phyloP scores from a whole-genome alignment of 1,139 yeast species.

The Saccharomyces hybrid region DNA sequence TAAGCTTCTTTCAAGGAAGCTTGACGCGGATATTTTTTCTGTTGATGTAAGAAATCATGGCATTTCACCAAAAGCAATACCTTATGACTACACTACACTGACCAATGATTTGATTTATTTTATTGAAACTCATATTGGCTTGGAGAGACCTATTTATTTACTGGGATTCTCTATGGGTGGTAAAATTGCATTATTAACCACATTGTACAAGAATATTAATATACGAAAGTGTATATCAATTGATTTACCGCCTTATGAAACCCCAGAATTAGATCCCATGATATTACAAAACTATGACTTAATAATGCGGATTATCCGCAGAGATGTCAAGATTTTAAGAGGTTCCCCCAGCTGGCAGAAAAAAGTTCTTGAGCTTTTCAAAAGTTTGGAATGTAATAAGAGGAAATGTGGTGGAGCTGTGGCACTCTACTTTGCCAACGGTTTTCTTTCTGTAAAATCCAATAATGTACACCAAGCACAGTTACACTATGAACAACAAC shows the following conservation, averaged over 20 bases:
- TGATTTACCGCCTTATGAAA: slow-evolving; percentile 29
- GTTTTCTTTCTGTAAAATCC: slow-evolving; percentile 17
- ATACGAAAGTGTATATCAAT: slow-evolving; percentile 23
- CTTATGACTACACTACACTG: slow-evolving; percentile 39
- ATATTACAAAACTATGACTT: slow-evolving; percentile 15
- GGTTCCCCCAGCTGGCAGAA: slow-evolving; percentile 22
- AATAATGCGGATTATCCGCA: slow-evolving; percentile 16
- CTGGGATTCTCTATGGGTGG: slow-evolving; percentile 31
- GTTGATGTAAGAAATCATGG: slow-evolving; percentile 53
- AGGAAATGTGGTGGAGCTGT: slow-evolving; percentile 9
- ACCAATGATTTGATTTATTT: slow-evolving; percentile 37
- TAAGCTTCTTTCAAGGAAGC: slow-evolving; percentile 32
- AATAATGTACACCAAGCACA: slow-evolving; percentile 8
- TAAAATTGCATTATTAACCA: slow-evolving; percentile 23
- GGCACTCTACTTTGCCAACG: slow-evolving; percentile 26
- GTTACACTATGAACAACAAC: background rate
- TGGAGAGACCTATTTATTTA: slow-evolving; percentile 19
- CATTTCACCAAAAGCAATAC: slow-evolving; percentile 37
- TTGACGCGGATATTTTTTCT: slow-evolving; percentile 31
- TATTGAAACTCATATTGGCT: slow-evolving; percentile 15
- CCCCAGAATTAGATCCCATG: slow-evolving; percentile 17
- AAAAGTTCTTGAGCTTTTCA: slow-evolving; percentile 14
- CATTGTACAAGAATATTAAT: slow-evolving; percentile 15
- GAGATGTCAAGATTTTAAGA: slow-evolving; percentile 19
- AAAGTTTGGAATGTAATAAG: slow-evolving; percentile 12